Percentiles rank a stretch among this genome's conserved stretches.
Evolutionary conservation across 108 stramenopile species (phyloP).

Genomic region (Cyclotella kingstonii): DNA sequence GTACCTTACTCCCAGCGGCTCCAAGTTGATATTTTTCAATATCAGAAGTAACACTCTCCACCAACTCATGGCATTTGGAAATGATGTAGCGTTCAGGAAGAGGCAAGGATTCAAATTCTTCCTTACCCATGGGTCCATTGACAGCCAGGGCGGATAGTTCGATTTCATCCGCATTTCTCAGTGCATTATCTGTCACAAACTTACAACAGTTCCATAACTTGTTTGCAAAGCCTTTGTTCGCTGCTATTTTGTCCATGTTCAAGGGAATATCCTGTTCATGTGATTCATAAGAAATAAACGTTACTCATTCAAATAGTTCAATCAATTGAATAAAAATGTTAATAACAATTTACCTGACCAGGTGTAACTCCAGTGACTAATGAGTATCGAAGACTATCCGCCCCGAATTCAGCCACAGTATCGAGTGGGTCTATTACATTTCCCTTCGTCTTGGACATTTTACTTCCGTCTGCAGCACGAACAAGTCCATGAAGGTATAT

Average conservation of each 20-base stretch:
- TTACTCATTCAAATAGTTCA: too few species aligned
- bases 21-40: conserved; percentile 89
- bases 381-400: conserved; percentile 91
- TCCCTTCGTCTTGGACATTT: conserved; percentile 99
- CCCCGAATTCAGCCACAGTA: conserved; percentile 91
- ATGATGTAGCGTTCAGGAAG: conserved; percentile 90
- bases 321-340: neutral
- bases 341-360: conserved; percentile 71
- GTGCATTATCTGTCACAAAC: conserved; percentile 85
- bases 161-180: conserved; percentile 66
- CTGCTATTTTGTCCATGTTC: conserved; percentile 89
- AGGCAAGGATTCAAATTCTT: conserved; percentile 74
- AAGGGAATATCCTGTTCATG: conserved; percentile 85
- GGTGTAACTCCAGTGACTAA: conserved; percentile 95
- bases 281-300: too few species aligned
- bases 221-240: conserved; percentile 93
- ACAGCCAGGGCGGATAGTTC: conserved; percentile 65
- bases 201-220: conserved; percentile 98
- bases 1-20: conserved; percentile 79
- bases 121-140: conserved; percentile 66
- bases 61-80: conserved; percentile 85
- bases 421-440: conserved; percentile 98
- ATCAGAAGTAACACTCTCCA: conserved; percentile 78
- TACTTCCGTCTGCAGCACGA: conserved; percentile 91
- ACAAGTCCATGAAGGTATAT: conserved; percentile 95